Base-by-base conservation (phyloP, 768 basidiomycete species). In the Ephemerocybe angulata region DNA sequence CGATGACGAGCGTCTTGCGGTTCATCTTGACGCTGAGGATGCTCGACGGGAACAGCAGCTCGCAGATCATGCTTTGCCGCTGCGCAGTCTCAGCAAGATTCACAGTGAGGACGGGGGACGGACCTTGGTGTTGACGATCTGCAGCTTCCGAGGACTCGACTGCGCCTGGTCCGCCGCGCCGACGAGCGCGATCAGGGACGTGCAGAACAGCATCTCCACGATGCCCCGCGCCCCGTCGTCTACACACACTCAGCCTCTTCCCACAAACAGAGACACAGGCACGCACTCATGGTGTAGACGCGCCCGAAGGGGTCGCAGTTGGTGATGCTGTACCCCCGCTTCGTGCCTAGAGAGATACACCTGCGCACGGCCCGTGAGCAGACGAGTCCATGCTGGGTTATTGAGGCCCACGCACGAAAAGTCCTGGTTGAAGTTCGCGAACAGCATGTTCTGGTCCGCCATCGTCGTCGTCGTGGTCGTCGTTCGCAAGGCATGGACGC, bases 161-260 rank as follows among this genome's bases (percentile, higher is more conserved):
- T 86, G 82, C 1, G 93, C 90, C 44, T 93, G 88, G 73, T 97
- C 94, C 13, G 93, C 93, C 2, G 93, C 93, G 7, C 97, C 97
- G 21, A 98, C 97, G 29, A 99, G 80, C 1, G 97, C 97, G 44
- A 99, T 93, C 58, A 99, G 83, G 19, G 94, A 97, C 4, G 97
- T 99, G 74, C 95, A 98, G 76, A 99, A 99, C 56, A 99, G 79
- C 97, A 99, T 99, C 72, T 99, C 97, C 15, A 98, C 96, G 59
- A 97, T 97, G 22, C 94, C 93, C 17, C 90, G 83, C 2, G 96
- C 92, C 7, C 96, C 95, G 56, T 98, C 94, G 63, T 89, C 96
- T 93, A 57, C 28, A 27, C 19, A 49, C 25, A 48, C 19, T 12
- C 10, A 21, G 27, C n/a, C 42, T 6, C n/a, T 21, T 24, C 15